Conservation (phyloP, 495 filamentous ascomycete genomes). For the Glarea lozoyensis region DNA sequence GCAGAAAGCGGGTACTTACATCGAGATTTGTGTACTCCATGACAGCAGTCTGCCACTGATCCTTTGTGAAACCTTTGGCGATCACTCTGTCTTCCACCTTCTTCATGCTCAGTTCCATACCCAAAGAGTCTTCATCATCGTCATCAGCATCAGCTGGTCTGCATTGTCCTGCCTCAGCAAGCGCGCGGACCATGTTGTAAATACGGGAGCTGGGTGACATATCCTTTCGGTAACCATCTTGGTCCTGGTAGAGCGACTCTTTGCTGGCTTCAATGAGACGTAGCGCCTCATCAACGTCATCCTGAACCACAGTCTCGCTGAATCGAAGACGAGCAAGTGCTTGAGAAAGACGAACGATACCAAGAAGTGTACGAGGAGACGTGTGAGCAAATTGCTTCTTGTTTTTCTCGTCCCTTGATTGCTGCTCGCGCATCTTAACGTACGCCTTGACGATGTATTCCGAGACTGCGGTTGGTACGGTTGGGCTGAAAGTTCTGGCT, state of each 20-base stretch:
- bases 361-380: conserved; percentile 85
- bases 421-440: conserved; percentile 79
- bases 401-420: conserved; percentile 78
- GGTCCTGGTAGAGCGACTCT: conserved; percentile 64
- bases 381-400: conserved; percentile 90
- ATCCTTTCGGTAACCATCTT: conserved; percentile 52
- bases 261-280: conserved; percentile 87
- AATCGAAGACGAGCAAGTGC: conserved; percentile 93
- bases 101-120: conserved; percentile 69
- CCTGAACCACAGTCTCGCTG: conserved; percentile 67
- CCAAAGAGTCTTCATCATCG: conserved; percentile 38
- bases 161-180: conserved; percentile 68
- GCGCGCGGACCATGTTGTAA: conserved; percentile 79
- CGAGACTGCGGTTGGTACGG: conserved; percentile 70
- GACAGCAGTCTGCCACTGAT: conserved; percentile 77
- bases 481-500: conserved; percentile 78
- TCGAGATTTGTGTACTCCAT: conserved; percentile 82
- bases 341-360: conserved; percentile 86
- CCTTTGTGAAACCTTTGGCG: conserved; percentile 92
- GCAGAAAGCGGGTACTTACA: conserved; percentile 50
- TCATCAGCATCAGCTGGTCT: conserved; percentile 59
- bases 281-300: conserved; percentile 93
- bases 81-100: conserved; percentile 83
- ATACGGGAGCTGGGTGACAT: conserved; percentile 83
- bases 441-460: conserved; percentile 97